Base-by-base conservation (phyloP, 2,329 filamentous ascomycete species). In the Fonsecaea pedrosoi region DNA sequence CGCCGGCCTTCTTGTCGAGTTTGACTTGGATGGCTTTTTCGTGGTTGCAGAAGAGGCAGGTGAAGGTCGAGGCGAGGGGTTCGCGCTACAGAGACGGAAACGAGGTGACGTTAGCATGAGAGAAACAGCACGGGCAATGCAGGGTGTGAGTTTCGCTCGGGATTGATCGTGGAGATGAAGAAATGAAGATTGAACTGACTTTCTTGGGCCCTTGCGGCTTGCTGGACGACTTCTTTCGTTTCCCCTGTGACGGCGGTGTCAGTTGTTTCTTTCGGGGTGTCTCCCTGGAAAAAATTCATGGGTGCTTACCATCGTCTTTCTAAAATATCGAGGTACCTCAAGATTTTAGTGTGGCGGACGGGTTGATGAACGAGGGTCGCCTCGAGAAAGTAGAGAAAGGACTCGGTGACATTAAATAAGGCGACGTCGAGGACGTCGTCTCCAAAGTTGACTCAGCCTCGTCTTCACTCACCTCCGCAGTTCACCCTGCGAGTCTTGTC, bases 31-130 rank as follows among this genome's bases (percentile, higher is more conserved):
- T 92, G 0, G 94, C 92, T 72, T 92, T 95, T 77, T 98, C 95
- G 81, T 98, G 94, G 78, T 97, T 98, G 85, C 95, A 99, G 82
- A 99, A 99, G 54, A 99, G 89, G 78, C 95, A 99, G 65, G 94
- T 92, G 79, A 99, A 99, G n/a, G 88, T 87, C 2, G 92, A 94
- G 15, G 81, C 75, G n/a, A 83, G 78, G 32, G 81, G 80, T 71
- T 83, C 82, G 73, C 77, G 79, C 80, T 81, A 13, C n/a, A 42
- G 25, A 38, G 7, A 37, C 7, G 12, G 37, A 8, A 8, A 54
- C 2, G 3, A 54, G 4, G 6, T 15, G 2, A 50, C 18, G 45
- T 58, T 37, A 55, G 60, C 58, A 10, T 42, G 10, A 30, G 50
- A 25, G 25, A 25, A 40, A 40, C 37, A 10, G 25, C 2, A 3